Percentiles rank a stretch among this genome's conserved stretches.
These are phyloP conservation scores for Ustilago esculenta DNA, from an alignment of 1,284 basidiomycete species.

Conservation along the genomic window DNA sequence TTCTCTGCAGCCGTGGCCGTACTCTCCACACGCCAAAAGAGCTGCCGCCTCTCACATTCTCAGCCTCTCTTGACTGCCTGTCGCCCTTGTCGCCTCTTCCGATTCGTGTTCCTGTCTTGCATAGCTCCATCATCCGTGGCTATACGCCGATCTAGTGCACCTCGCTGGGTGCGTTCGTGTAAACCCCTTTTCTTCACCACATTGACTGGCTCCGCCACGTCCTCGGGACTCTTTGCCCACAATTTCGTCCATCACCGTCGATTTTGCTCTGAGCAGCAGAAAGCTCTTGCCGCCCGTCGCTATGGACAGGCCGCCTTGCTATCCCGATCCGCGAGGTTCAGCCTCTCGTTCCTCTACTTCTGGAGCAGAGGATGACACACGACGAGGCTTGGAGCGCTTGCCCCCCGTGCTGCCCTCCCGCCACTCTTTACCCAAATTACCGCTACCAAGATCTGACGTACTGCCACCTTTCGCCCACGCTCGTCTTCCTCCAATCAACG, in stretches of 20 bases:
- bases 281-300: constrained; percentile 23
- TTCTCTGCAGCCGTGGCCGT: no score
- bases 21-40: no score
- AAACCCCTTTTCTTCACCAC: no score
- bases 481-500: constrained; percentile 33
- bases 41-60: neutral
- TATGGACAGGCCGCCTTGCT: constrained; percentile 42
- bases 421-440: constrained; percentile 16
- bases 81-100: neutral
- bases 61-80: constrained; percentile 4
- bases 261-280: constrained; percentile 40
- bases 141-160: no score
- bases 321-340: constrained; percentile 17
- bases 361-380: constrained; percentile 8
- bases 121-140: no score
- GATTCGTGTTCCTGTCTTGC: neutral
- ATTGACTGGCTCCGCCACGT: neutral
- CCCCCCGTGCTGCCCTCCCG: constrained; percentile 24
- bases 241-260: constrained; percentile 34
- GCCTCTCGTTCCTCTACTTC: constrained; percentile 6
- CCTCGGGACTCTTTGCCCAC: constrained; percentile 27
- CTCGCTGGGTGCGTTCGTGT: no score
- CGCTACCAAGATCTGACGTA: constrained; percentile 6
- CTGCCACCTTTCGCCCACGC: constrained; percentile 5
- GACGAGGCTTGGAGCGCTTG: constrained; percentile 16